These are phyloP conservation scores for Agapanthus africanus DNA, from an alignment of 106 monocot genomes.

Conservation along the genomic window DNA sequence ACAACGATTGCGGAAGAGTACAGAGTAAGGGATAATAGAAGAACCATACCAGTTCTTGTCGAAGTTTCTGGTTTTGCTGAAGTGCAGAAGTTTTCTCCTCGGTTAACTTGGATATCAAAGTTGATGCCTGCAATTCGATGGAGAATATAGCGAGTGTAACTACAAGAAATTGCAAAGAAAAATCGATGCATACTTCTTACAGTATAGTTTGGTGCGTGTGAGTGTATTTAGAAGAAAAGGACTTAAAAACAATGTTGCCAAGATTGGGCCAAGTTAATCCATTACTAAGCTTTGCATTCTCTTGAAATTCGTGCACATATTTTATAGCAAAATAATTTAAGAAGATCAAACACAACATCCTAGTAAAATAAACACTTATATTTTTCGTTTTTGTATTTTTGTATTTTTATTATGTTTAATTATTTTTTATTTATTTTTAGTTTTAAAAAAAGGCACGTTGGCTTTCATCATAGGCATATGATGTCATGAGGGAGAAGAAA, in stretches of 20 bases:
- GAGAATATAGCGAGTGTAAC: background rate
- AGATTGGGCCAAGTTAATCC: background rate
- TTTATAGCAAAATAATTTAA: background rate
- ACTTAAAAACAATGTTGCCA: background rate
- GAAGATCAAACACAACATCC: background rate
- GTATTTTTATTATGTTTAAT: too few relatives aligned
- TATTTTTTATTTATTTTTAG: too few relatives aligned
- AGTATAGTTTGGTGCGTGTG: too few relatives aligned
- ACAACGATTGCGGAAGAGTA: too few relatives aligned
- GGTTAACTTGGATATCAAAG: constrained; percentile 32
- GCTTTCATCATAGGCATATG: too few relatives aligned
- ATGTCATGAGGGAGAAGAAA: too few relatives aligned
- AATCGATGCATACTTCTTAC: too few relatives aligned
- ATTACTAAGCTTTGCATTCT: background rate
- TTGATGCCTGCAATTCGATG: constrained; percentile 10
- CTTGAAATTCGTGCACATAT: background rate
- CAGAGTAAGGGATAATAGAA: background rate
- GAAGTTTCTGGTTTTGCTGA: constrained; percentile 50
- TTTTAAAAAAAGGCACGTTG: too few relatives aligned
- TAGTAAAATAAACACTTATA: background rate
- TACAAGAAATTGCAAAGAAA: background rate
- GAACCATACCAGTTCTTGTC: constrained; percentile 41
- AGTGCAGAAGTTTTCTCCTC: constrained; percentile 36
- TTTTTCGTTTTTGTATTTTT: too few relatives aligned
- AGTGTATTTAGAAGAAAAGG: background rate